A percentile compares a stretch with the other conserved stretches of the same genome.
Evolutionary conservation across 2,329 filamentous ascomycete genomes (phyloP).

Genomic region (Ceratocystiopsis brevicomis): DNA sequence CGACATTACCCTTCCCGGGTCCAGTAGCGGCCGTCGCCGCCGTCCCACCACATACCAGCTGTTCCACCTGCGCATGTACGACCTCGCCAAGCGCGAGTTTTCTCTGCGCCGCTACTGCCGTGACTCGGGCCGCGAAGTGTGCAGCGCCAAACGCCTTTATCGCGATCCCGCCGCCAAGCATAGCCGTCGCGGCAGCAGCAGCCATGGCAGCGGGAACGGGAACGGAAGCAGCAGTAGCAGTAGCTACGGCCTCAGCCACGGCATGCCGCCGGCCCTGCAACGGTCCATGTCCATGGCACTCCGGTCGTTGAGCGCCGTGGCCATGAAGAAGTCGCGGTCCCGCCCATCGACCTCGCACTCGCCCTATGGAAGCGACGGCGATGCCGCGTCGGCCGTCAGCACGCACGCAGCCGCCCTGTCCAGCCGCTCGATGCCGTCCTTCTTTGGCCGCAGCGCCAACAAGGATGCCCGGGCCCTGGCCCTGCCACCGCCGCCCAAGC

Average conservation of each 20-base stretch:
- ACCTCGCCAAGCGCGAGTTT: conserved; percentile 70
- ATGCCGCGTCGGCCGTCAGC: conserved; percentile 14
- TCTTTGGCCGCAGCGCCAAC: conserved; percentile 12
- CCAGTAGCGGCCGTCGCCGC: conserved; percentile 39
- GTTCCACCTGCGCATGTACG: conserved; percentile 90
- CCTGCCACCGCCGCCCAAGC: conserved; percentile 18
- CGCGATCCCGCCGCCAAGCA: conserved; percentile 29
- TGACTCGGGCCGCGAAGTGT: conserved; percentile 83
- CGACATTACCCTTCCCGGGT: conserved; percentile 49
- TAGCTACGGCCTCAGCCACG: background rate
- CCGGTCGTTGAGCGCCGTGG: conserved; percentile 21
- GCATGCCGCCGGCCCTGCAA: conserved; percentile 20
- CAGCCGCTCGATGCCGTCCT: conserved; percentile 8
- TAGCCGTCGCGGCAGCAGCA: conserved; percentile 18
- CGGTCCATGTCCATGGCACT: conserved; percentile 28
- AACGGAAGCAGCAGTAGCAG: conserved; percentile 16
- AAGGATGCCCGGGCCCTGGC: conserved; percentile 11
- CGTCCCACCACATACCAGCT: conserved; percentile 49
- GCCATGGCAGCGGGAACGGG: background rate
- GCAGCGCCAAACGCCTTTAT: conserved; percentile 59
- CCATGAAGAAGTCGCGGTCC: conserved; percentile 14
- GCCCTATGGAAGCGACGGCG: conserved; percentile 11
- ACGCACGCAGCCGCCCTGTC: background rate
- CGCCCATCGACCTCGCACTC: conserved; percentile 14
- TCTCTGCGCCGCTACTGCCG: conserved; percentile 82